Conservation (phyloP, 768 basidiomycete genomes). For the Serpula lacrymans region DNA sequence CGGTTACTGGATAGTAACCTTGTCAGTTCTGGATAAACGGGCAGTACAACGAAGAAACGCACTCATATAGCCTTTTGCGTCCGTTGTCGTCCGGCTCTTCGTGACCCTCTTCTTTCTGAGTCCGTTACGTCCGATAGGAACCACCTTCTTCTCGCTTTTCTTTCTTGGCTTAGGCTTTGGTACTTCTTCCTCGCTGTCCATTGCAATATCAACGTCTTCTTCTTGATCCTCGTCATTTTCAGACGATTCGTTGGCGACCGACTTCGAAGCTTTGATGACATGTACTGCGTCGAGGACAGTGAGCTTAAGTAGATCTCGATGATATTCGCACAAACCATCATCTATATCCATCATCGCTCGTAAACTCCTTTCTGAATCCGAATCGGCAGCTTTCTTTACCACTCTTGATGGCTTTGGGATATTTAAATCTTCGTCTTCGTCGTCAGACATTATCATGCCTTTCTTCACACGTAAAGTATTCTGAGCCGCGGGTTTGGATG, state of each 20-base stretch:
- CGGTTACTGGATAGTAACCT: slow-evolving; percentile 45
- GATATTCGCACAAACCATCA: slow-evolving; percentile 50
- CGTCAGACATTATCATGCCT: slow-evolving; percentile 55
- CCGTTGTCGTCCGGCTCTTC: slow-evolving; percentile 52
- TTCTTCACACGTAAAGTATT: slow-evolving; percentile 38
- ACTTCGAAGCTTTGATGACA: slow-evolving; percentile 21
- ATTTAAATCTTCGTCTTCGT: slow-evolving; percentile 45
- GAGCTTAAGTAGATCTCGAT: too few species aligned
- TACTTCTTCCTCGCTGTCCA: slow-evolving; percentile 24
- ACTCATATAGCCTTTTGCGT: slow-evolving; percentile 77
- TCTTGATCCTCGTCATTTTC: slow-evolving; percentile 12
- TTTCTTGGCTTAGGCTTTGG: slow-evolving; percentile 32
- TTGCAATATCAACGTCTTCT: too few species aligned
- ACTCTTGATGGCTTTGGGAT: slow-evolving; percentile 30
- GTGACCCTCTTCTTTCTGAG: slow-evolving; percentile 67
- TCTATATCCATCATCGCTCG: slow-evolving; percentile 77
- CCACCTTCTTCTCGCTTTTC: slow-evolving; percentile 50
- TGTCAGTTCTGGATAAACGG: neutral
- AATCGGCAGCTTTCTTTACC: slow-evolving; percentile 33
- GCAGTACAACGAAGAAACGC: slow-evolving; percentile 21
- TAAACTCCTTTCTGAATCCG: slow-evolving; percentile 43
- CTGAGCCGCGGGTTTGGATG: slow-evolving; percentile 9
- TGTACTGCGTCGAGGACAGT: slow-evolving; percentile 17
- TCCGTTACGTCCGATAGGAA: slow-evolving; percentile 78
- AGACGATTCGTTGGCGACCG: too few species aligned